phyloP scores from a whole-genome alignment of 2,329 filamentous ascomycete species.

The Lasiodiplodia sp. region DNA sequence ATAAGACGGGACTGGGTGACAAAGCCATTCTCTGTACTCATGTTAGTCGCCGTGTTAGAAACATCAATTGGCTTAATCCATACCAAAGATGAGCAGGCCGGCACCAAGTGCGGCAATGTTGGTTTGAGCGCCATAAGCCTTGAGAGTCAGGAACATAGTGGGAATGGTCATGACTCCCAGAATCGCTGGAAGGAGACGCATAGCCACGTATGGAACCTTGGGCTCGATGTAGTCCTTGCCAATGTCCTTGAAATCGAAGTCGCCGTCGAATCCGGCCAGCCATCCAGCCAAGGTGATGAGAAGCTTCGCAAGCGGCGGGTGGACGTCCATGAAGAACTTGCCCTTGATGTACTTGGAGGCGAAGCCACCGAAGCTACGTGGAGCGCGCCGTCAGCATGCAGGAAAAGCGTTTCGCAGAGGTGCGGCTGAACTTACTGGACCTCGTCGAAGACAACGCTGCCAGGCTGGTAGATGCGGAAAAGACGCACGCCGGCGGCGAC shows the following conservation, averaged over 20 bases:
- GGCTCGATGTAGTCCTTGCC: constrained; percentile 98
- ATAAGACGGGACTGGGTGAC: constrained; percentile 95
- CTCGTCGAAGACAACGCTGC: constrained; percentile 97
- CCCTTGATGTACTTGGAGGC: constrained; percentile 99
- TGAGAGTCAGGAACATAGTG: constrained; percentile 92
- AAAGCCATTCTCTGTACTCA: constrained; percentile 83
- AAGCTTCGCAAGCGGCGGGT: constrained; percentile 94
- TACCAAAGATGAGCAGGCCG: constrained; percentile 88
- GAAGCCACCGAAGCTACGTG: constrained; percentile 88
- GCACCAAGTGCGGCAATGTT: constrained; percentile 84
- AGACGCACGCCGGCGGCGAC: constrained; percentile 81
- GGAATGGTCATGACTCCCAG: constrained; percentile 89
- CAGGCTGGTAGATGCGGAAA: constrained; percentile 95
- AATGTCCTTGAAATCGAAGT: constrained; percentile 99
- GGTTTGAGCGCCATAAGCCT: constrained; percentile 87
- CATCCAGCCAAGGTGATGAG: constrained; percentile 94
- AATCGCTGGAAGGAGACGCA: constrained; percentile 91
- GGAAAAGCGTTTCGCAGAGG: not conserved
- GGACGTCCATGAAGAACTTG: constrained; percentile 99
- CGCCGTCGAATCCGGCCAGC: constrained; percentile 91
- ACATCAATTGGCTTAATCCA: constrained; percentile 9
- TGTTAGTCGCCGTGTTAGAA: constrained; percentile 34
- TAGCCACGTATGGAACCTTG: constrained; percentile 93
- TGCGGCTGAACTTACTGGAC: constrained; percentile 79
- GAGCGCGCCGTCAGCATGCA: constrained; percentile 9